Evolutionary conservation across 1,284 basidiomycete genomes (phyloP).

Genomic region (Calocybe gambosa): DNA sequence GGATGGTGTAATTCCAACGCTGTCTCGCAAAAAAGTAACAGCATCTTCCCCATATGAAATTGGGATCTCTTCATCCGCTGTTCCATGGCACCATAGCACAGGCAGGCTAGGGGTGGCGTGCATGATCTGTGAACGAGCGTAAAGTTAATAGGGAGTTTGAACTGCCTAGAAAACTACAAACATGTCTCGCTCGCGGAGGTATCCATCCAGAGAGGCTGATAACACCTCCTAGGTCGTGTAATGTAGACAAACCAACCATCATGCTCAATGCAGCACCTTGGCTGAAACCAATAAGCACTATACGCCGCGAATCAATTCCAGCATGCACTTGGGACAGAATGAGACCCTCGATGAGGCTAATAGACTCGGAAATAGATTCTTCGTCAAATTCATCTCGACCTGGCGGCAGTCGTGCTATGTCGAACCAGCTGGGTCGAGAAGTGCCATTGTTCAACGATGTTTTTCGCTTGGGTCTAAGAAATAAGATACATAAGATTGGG

Average conservation of each 20-base stretch:
- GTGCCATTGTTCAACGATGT: constrained; percentile 28
- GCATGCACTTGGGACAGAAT: constrained; percentile 33
- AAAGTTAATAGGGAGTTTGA: background rate
- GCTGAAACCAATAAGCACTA: constrained; percentile 39
- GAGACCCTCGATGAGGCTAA: constrained; percentile 31
- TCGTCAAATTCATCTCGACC: constrained; percentile 33
- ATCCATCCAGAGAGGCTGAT: constrained; percentile 41
- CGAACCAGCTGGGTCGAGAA: constrained; percentile 39
- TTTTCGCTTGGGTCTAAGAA: constrained; percentile 20
- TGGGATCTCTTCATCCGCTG: constrained; percentile 32
- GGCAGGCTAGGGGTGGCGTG: constrained; percentile 29
- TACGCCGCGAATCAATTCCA: constrained; percentile 29
- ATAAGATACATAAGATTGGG: constrained; percentile 9
- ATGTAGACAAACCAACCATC: constrained; percentile 33
- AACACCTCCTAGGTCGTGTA: constrained; percentile 39
- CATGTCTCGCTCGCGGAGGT: constrained; percentile 29
- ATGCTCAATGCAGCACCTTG: constrained; percentile 38
- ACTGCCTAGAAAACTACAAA: constrained; percentile 11
- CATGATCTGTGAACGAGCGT: constrained; percentile 23
- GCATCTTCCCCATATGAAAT: constrained; percentile 28
- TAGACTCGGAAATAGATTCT: constrained; percentile 29
- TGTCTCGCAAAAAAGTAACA: constrained; percentile 26
- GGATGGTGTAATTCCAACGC: constrained; percentile 21
- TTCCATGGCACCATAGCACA: constrained; percentile 38
- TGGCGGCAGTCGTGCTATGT: constrained; percentile 35